phyloP scores from a whole-genome alignment of 371 early-diverging fungal genomes.

The Mucor sp. region DNA sequence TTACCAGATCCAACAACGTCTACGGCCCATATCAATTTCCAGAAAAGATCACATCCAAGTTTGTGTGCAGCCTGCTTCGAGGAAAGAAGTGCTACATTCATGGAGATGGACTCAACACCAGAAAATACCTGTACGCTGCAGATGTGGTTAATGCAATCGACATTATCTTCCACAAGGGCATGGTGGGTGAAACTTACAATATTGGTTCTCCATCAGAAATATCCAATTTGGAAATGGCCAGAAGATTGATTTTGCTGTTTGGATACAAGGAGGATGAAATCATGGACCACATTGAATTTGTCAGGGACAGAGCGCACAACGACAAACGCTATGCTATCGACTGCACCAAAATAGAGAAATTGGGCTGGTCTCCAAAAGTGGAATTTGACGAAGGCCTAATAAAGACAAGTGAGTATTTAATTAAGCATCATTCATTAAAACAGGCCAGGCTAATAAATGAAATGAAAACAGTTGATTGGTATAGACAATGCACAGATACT shows the following conservation, averaged over 20 bases:
- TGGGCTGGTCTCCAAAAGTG: conserved; percentile 78
- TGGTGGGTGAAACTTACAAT: conserved; percentile 81
- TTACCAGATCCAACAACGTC: conserved; percentile 85
- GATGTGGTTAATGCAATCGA: conserved; percentile 82
- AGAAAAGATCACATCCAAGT: conserved; percentile 89
- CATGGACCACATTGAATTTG: conserved; percentile 63
- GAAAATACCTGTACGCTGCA: conserved; percentile 79
- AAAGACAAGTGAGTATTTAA: conserved; percentile 64
- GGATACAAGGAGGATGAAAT: conserved; percentile 38
- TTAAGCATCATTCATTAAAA: neutral
- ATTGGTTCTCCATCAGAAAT: conserved; percentile 81
- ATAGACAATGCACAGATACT: conserved; percentile 51
- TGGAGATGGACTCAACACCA: conserved; percentile 78
- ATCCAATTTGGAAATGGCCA: conserved; percentile 73
- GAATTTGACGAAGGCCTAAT: conserved; percentile 69
- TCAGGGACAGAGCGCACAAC: conserved; percentile 81
- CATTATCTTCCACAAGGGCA: conserved; percentile 67
- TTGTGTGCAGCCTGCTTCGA: conserved; percentile 72
- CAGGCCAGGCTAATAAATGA: neutral
- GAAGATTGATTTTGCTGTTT: conserved; percentile 60
- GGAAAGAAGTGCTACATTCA: conserved; percentile 74
- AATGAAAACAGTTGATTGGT: conserved; percentile 56
- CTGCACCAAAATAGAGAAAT: conserved; percentile 59
- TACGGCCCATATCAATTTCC: conserved; percentile 90
- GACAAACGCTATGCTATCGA: conserved; percentile 84